phyloP scores from a whole-genome alignment of 169 alveolate genomes.

The Cryptosporidium felis region DNA sequence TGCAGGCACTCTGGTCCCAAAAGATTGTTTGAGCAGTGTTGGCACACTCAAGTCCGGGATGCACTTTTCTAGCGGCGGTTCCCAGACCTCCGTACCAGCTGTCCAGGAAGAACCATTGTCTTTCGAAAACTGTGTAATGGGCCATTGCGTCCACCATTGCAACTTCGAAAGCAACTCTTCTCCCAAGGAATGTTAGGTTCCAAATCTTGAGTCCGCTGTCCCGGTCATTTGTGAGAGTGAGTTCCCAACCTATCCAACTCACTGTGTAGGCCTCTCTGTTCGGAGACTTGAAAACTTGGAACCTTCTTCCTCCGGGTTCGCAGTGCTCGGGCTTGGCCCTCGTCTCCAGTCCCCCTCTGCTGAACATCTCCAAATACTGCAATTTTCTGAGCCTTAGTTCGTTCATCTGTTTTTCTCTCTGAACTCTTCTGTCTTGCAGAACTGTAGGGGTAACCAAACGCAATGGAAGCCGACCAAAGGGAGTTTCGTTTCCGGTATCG shows the following conservation, averaged over 20 bases:
- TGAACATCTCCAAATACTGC: slow-evolving; percentile 50
- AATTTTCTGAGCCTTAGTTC: slow-evolving; percentile 26
- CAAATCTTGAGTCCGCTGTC: slow-evolving; percentile 76
- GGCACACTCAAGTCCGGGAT: slow-evolving; percentile 77
- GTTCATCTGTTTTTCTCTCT: slow-evolving; percentile 39
- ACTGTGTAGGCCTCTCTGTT: slow-evolving; percentile 72
- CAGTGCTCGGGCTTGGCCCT: slow-evolving; percentile 78
- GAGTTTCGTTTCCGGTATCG: neutral
- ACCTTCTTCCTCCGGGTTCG: slow-evolving; percentile 78
- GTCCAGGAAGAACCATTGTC: slow-evolving; percentile 78
- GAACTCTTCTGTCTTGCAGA: slow-evolving; percentile 30
- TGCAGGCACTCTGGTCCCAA: slow-evolving; percentile 74
- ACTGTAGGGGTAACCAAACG: slow-evolving; percentile 11
- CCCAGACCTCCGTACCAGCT: slow-evolving; percentile 81
- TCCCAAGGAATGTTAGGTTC: slow-evolving; percentile 74
- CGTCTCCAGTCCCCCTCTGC: slow-evolving; percentile 75
- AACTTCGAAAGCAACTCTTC: slow-evolving; percentile 77
- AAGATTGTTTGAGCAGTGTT: slow-evolving; percentile 74
- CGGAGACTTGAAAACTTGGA: slow-evolving; percentile 71
- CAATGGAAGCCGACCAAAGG: neutral
- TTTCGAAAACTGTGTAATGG: slow-evolving; percentile 77
- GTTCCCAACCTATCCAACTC: slow-evolving; percentile 76
- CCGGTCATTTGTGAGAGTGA: slow-evolving; percentile 76
- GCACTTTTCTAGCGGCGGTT: slow-evolving; percentile 77
- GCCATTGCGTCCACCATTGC: slow-evolving; percentile 79